Percentiles rank a stretch among this genome's conserved stretches.
Conservation (phyloP, 805 yeast genomes). For the Saccharomyces eubayanus region DNA sequence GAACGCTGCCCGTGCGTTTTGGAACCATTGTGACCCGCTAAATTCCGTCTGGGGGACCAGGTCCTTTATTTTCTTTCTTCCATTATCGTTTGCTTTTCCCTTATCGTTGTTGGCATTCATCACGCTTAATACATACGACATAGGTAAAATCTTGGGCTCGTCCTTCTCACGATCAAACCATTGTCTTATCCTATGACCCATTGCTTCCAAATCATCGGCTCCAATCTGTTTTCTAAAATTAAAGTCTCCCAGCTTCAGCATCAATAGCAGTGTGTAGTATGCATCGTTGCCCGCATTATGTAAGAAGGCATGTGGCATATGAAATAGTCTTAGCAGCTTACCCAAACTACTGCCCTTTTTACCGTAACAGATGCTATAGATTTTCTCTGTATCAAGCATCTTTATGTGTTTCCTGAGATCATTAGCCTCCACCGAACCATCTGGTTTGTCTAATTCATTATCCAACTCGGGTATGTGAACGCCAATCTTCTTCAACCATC, state of each 20-base stretch:
- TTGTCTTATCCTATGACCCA: constrained; percentile 12
- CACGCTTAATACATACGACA: constrained; percentile 18
- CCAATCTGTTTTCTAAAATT: constrained; percentile 16
- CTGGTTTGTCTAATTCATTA: constrained; percentile 5
- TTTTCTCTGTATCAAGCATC: constrained; percentile 1
- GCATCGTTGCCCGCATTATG: constrained; percentile 73
- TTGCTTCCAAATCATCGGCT: constrained; percentile 18
- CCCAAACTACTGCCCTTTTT: constrained; percentile 37
- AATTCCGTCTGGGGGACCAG: constrained; percentile 23
- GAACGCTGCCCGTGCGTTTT: constrained; percentile 14
- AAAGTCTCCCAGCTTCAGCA: constrained; percentile 41
- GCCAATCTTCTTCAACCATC: constrained; percentile 41
- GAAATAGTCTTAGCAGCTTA: constrained; percentile 39
- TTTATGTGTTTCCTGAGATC: not conserved
- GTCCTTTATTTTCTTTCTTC: constrained; percentile 6
- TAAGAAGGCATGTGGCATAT: constrained; percentile 48
- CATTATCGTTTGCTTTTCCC: not conserved
- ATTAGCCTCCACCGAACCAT: not conserved
- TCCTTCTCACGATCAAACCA: constrained; percentile 17
- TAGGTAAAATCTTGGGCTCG: constrained; percentile 19
- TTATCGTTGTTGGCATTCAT: not conserved
- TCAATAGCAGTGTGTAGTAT: constrained; percentile 46
- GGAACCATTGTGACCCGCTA: constrained; percentile 20
- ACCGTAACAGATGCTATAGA: constrained; percentile 35
- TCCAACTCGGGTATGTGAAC: constrained; percentile 33